Percentiles rank a stretch among this genome's conserved stretches.
These are phyloP conservation scores for Aspergillus brasiliensis DNA, from an alignment of 2,329 filamentous ascomycete genomes.

Conservation along the genomic window DNA sequence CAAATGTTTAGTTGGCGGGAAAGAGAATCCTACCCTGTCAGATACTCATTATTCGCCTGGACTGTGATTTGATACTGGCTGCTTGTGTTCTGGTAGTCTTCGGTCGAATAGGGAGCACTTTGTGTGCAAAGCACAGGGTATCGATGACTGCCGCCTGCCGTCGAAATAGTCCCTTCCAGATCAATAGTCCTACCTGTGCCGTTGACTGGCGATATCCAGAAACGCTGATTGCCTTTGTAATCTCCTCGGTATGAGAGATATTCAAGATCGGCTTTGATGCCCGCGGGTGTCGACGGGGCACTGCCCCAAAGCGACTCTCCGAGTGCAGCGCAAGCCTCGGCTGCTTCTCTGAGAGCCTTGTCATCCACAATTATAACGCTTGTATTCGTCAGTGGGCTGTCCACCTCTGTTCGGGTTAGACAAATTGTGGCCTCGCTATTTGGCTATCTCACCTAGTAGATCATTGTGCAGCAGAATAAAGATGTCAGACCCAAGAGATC, in stretches of 20 bases:
- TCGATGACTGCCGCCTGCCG: background rate
- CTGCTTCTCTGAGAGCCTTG: background rate
- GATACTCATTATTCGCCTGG: conserved; percentile 1
- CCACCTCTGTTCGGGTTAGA: background rate
- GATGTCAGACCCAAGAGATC: background rate
- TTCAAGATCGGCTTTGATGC: background rate
- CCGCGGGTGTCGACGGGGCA: background rate
- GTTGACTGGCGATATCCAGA: background rate
- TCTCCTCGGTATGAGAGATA: background rate
- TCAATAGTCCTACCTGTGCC: background rate
- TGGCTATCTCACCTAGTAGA: background rate
- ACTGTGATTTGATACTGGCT: conserved; percentile 1
- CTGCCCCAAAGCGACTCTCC: background rate
- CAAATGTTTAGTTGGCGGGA: background rate
- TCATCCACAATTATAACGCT: background rate
- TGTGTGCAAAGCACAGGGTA: background rate
- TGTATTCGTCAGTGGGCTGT: background rate
- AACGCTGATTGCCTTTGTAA: background rate
- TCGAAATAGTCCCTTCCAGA: background rate
- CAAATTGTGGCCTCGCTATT: too few species aligned
- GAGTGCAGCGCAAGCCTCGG: background rate
- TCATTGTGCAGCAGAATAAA: conserved; percentile 6
- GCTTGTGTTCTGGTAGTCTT: background rate
- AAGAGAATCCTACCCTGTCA: background rate
- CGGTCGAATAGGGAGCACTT: background rate